These are phyloP conservation scores for Pestalotiopsis sp. DNA, from an alignment of 2,329 filamentous ascomycete species.

Conservation along the genomic window DNA sequence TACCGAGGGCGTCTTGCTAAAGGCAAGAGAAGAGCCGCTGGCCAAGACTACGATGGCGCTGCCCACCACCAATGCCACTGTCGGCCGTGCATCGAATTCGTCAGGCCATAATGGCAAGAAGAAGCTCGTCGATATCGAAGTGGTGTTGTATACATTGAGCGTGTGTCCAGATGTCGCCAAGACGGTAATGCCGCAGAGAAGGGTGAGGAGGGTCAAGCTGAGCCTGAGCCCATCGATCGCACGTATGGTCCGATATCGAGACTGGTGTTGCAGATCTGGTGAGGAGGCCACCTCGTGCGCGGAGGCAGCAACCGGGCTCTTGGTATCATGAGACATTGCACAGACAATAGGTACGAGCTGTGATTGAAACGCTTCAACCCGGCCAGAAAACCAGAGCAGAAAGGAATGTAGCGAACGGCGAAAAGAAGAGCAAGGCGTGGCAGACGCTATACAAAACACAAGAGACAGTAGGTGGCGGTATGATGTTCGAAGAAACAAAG, in stretches of 20 bases:
- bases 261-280: constrained; percentile 38
- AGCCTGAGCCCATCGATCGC: constrained; percentile 45
- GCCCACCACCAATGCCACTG: constrained; percentile 53
- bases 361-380: constrained; percentile 15
- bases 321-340: constrained; percentile 34
- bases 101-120: constrained; percentile 59
- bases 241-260: constrained; percentile 34
- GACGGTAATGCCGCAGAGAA: constrained; percentile 51
- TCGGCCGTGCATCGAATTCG: constrained; percentile 57
- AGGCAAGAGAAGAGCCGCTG: constrained; percentile 48
- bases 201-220: constrained; percentile 48
- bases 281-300: constrained; percentile 49
- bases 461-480: constrained; percentile 13
- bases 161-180: constrained; percentile 56
- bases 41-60: constrained; percentile 49
- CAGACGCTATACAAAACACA: constrained; percentile 9
- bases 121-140: constrained; percentile 46
- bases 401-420: constrained; percentile 1
- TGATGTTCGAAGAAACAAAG: constrained; percentile 18
- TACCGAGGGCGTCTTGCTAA: constrained; percentile 51
- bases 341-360: constrained; percentile 9
- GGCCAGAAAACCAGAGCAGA: constrained; percentile 16
- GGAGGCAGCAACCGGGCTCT: constrained; percentile 42
- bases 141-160: constrained; percentile 55
- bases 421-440: neutral